A percentile compares a stretch with the other conserved stretches of the same genome.
These are phyloP conservation scores for Periconia sp. DNA, from an alignment of 2,329 filamentous ascomycete species.

Conservation along the genomic window DNA sequence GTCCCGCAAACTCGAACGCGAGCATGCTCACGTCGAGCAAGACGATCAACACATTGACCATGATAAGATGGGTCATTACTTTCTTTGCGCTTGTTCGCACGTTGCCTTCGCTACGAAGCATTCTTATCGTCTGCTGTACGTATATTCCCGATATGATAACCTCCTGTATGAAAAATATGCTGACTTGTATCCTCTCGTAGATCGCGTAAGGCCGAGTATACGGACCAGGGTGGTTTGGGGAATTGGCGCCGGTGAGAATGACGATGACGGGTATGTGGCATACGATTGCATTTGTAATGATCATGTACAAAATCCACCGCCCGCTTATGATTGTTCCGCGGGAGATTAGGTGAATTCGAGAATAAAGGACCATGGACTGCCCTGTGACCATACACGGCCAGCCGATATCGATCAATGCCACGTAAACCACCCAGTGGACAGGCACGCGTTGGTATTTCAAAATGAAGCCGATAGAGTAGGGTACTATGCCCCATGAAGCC, in stretches of 20 bases:
- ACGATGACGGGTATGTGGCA: conserved; percentile 55
- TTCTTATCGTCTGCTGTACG: conserved; percentile 53
- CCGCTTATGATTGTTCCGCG: conserved; percentile 2
- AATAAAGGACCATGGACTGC: conserved; percentile 63
- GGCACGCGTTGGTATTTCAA: conserved; percentile 34
- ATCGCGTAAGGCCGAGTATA: conserved; percentile 17
- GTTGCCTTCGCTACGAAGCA: conserved; percentile 26
- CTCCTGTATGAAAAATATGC: conserved; percentile 44
- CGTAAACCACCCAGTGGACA: conserved; percentile 29
- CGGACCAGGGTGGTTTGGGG: conserved; percentile 6
- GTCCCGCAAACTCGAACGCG: conserved; percentile 40
- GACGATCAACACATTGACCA: conserved; percentile 44
- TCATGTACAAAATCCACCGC: conserved; percentile 55
- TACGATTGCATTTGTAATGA: conserved; percentile 42
- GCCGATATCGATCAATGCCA: conserved; percentile 48
- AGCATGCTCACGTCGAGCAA: conserved; percentile 42
- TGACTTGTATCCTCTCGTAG: conserved; percentile 45
- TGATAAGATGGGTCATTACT: conserved; percentile 25
- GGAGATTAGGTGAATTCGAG: conserved; percentile 41
- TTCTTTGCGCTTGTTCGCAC: conserved; percentile 9
- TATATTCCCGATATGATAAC: conserved; percentile 46
- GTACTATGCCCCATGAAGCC: conserved; percentile 45
- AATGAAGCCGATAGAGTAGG: conserved; percentile 47
- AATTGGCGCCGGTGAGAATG: conserved; percentile 54
- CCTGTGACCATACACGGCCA: conserved; percentile 63